A percentile compares a stretch with the other conserved stretches of the same genome.
These are phyloP conservation scores for Fusarium hainanense DNA, from an alignment of 2,329 filamentous ascomycete genomes.

Conservation along the genomic window DNA sequence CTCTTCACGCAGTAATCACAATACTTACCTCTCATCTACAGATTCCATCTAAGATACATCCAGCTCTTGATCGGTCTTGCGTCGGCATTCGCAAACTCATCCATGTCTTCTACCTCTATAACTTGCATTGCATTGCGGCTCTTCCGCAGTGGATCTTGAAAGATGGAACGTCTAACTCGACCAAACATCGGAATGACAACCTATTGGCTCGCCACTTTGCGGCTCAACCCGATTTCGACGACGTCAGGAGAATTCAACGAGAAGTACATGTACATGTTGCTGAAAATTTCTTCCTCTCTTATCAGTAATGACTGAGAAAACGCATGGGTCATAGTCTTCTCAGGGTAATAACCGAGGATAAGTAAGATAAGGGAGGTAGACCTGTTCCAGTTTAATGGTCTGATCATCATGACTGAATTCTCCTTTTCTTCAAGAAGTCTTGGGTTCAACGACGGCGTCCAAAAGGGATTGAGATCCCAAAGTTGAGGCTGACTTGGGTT, in stretches of 20 bases:
- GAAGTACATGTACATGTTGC: background rate
- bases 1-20: conserved; percentile 1
- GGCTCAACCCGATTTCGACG: conserved; percentile 34
- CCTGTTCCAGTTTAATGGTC: background rate
- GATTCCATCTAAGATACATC: conserved; percentile 31
- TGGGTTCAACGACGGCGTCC: background rate
- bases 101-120: background rate
- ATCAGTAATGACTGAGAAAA: background rate
- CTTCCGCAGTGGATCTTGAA: conserved; percentile 40
- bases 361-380: conserved; percentile 7
- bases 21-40: conserved; percentile 11
- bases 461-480: background rate
- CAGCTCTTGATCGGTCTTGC: conserved; percentile 34
- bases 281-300: background rate
- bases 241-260: conserved; percentile 37
- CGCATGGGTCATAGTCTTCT: conserved; percentile 12
- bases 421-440: background rate
- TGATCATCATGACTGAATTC: background rate
- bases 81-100: conserved; percentile 42
- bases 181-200: conserved; percentile 10
- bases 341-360: conserved; percentile 44
- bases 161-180: conserved; percentile 30
- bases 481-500: conserved; percentile 24
- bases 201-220: conserved; percentile 34
- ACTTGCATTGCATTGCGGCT: conserved; percentile 37